Evolutionary conservation across 352 stramenopile genomes (phyloP), one percentile per base, ranked within the genome.

Genomic region (Pythium dissimile): DNA sequence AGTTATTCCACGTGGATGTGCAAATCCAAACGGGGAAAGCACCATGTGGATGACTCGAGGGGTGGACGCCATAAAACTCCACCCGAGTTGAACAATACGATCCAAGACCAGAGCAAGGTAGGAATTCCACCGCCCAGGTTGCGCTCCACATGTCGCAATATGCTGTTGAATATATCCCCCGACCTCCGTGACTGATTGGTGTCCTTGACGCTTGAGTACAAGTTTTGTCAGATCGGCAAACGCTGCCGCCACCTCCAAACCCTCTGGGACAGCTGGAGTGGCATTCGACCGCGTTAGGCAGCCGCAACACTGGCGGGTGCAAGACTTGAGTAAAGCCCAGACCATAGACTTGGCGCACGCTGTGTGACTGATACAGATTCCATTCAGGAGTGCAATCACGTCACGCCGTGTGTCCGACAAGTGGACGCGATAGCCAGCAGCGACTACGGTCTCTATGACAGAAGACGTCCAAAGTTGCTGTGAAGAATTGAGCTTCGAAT

Each of bases 301-400:
- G 30, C 78, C 76, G 39, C 76, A 89, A 42, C 78, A 89, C 24
- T 75, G 58, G 32, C 63, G 75, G 2, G 78, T 87, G 35, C 80
- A 91, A 32, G 81, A 69, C 27, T 79, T 64, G 21, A 91, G 28
- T 37, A 86, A 50, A 27, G 66, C 50, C 80, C 78, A 90, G 23
- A 88, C 48, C 52, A 27, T 32, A 32, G 44, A 57, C 35, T 44
- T 43, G 4, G 26, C 39, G n/a, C 26, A 34, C n/a, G 27, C 26
- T 15, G 4, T 16, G n/a, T 58, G 37, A 2, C n/a, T 35, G 2
- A 10, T 5, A 10, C 48, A 59, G 7, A 59, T 32, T 18, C 38
- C 45, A 23, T 59, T 16, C 2, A 65, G 41, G 4, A 65, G 37
- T 1, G 56, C 62, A 13, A 86, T 67, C 3, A 50, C 48, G 41